Conservation (phyloP, 495 filamentous ascomycete species). For the Xylaria telfairii region DNA sequence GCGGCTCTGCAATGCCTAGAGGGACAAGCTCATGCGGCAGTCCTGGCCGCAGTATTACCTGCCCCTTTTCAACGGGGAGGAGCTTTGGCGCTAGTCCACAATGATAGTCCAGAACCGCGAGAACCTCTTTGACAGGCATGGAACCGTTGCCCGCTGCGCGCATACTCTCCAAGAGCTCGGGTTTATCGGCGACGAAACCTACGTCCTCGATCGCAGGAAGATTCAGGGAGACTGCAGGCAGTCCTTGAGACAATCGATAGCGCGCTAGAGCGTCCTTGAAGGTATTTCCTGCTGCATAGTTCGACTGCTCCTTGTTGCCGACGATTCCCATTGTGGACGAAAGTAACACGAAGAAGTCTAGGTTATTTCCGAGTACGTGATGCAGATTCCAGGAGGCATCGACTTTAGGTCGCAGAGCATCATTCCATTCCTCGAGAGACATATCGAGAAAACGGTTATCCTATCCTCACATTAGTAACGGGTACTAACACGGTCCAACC, state of each 20-base stretch:
- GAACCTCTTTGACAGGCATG: conserved; percentile 17
- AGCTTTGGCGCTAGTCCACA: not conserved
- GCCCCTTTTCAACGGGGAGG: not conserved
- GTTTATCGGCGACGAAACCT: conserved; percentile 29
- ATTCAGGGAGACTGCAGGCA: conserved; percentile 46
- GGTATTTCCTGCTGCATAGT: conserved; percentile 60
- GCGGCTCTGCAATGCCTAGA: conserved; percentile 6
- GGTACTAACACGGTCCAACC: no score
- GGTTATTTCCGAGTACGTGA: conserved; percentile 37
- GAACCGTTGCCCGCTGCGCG: conserved; percentile 25
- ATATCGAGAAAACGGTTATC: conserved; percentile 34
- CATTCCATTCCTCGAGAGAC: conserved; percentile 40
- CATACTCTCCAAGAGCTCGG: conserved; percentile 20
- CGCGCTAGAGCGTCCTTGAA: conserved; percentile 53
- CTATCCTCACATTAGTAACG: conserved; percentile 6
- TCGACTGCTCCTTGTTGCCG: conserved; percentile 57
- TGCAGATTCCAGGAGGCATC: conserved; percentile 58
- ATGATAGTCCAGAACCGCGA: conserved; percentile 25
- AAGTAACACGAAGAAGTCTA: conserved; percentile 64
- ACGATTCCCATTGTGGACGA: conserved; percentile 57
- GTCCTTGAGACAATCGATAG: conserved; percentile 36
- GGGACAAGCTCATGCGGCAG: conserved; percentile 18
- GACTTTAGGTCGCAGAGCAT: conserved; percentile 49
- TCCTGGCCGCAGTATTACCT: conserved; percentile 23
- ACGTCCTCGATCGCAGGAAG: conserved; percentile 46